Base-by-base conservation (phyloP, 306 rosid species). In the Parietaria judaica region DNA sequence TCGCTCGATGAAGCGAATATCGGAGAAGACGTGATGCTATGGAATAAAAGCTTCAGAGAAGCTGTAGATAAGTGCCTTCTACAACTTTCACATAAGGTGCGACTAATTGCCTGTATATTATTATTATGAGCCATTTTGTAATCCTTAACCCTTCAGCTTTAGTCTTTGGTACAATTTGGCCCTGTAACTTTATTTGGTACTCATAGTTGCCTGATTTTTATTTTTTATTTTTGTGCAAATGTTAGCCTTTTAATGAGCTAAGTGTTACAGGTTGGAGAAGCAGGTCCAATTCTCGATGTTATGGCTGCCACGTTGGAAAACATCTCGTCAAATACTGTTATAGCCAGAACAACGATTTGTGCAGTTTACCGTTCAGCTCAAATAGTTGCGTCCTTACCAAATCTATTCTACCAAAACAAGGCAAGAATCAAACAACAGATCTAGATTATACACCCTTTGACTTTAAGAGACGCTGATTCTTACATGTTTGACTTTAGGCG, bases 291-390 rank as follows among this genome's bases (percentile, higher is more conserved):
- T 72, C 85, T 94, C 72, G 90, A 84, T 47, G 84, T 77, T 58
- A 86, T 94, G 99, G 90, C 97, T 34, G 76, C 79, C 78, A 86
- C 84, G 89, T 62, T 88, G 71, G 97, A 94, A 78, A 88, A 81
- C 70, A 79, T 86, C 70, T 81, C 97, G 60, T 72, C 74, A 51
- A 63, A 74, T 65, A 79, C 84, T 4, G 87, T 74, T 41, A 73
- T 79, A 66, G 79, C 97, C 61, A 84, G 97, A 73, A 79, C 84
- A 60, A 86, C 99, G 36, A 64, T 94, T 47, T 66, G 75, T 66
- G 86, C 84, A 68, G 88, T 86, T 58, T 80, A 72, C 71, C 83
- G 87, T 39, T 72, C 89, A 52, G 85, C 95, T 78, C 89, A 88
- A 80, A 82, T 94, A 73, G 94, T 88, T 58, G 88, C 95, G 51